Conservation (phyloP, 768 basidiomycete species). For the Tremella mesenterica region DNA sequence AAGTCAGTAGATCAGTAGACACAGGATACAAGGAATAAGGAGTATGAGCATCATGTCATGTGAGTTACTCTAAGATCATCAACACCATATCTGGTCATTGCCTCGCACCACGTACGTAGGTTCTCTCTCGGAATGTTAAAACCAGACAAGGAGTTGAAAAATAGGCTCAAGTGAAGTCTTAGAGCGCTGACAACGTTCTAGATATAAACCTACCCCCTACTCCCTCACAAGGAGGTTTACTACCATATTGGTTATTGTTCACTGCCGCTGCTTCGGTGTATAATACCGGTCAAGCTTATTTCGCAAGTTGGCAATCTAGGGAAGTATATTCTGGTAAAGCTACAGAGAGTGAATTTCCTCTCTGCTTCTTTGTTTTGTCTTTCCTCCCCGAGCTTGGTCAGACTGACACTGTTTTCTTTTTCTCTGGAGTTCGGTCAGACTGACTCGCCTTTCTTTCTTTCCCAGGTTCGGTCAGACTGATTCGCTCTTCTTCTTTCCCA, state of each 20-base stretch:
- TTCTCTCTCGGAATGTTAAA: no score
- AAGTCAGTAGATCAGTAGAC: no score
- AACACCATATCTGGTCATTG: no score
- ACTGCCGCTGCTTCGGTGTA: conserved; percentile 69
- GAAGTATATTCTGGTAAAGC: conserved; percentile 58
- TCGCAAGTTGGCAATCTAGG: conserved; percentile 66
- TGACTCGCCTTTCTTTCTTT: neutral
- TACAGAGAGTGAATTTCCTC: conserved; percentile 37
- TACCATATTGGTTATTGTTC: conserved; percentile 83
- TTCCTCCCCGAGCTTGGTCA: neutral
- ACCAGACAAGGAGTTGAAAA: no score
- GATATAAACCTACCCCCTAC: conserved; percentile 41
- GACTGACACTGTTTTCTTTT: conserved; percentile 14
- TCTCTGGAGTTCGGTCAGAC: no score
- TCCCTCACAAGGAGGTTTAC: conserved; percentile 52
- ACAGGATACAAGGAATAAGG: no score
- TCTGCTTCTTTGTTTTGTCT: neutral
- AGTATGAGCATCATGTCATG: no score
- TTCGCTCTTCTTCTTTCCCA: neutral
- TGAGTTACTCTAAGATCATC: no score
- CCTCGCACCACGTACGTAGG: no score
- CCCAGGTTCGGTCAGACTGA: neutral
- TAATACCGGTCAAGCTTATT: conserved; percentile 74
- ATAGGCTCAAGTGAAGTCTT: no score
- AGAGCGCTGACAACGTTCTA: neutral